A percentile compares a stretch with the other conserved stretches of the same genome.
These are phyloP conservation scores for Tylopilus orsonianus DNA, from an alignment of 1,284 basidiomycete species.

Conservation along the genomic window DNA sequence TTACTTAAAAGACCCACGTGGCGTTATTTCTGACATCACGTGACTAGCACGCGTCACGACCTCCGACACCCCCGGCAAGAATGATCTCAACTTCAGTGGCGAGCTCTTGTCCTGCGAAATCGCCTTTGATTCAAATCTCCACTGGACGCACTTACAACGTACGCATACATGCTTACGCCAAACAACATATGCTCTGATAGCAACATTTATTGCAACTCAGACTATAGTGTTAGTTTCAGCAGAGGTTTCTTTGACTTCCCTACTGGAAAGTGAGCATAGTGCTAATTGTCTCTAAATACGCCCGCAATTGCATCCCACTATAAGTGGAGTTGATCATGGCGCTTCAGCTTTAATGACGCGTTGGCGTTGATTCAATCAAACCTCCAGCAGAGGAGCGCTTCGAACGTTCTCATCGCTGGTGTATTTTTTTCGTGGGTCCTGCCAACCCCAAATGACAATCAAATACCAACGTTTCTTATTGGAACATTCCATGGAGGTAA, in stretches of 20 bases:
- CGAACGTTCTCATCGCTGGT: slow-evolving; percentile 52
- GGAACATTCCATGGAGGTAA: slow-evolving; percentile 75
- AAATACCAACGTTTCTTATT: neutral
- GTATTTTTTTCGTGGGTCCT: slow-evolving; percentile 63
- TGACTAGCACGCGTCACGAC: slow-evolving; percentile 13
- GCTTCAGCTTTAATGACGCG: slow-evolving; percentile 55
- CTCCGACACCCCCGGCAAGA: too few relatives aligned
- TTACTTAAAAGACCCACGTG: slow-evolving; percentile 11
- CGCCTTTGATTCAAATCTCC: slow-evolving; percentile 62
- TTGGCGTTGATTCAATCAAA: slow-evolving; percentile 49
- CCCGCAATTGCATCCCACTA: neutral
- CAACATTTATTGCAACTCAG: slow-evolving; percentile 61
- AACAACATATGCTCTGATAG: slow-evolving; percentile 43
- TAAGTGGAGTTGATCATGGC: slow-evolving; percentile 47
- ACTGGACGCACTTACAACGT: too few relatives aligned
- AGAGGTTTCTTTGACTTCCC: slow-evolving; percentile 70
- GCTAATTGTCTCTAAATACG: neutral
- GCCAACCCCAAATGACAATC: neutral
- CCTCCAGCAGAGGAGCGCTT: slow-evolving; percentile 51
- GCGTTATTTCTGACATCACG: slow-evolving; percentile 13
- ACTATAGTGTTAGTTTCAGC: slow-evolving; percentile 68
- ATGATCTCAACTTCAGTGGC: slow-evolving; percentile 18
- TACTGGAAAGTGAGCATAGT: slow-evolving; percentile 50
- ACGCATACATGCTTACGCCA: slow-evolving; percentile 57
- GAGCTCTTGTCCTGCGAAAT: slow-evolving; percentile 73